Evolutionary conservation across 73 alveolate genomes (phyloP).

Genomic region (Paramecium pentaurelia): DNA sequence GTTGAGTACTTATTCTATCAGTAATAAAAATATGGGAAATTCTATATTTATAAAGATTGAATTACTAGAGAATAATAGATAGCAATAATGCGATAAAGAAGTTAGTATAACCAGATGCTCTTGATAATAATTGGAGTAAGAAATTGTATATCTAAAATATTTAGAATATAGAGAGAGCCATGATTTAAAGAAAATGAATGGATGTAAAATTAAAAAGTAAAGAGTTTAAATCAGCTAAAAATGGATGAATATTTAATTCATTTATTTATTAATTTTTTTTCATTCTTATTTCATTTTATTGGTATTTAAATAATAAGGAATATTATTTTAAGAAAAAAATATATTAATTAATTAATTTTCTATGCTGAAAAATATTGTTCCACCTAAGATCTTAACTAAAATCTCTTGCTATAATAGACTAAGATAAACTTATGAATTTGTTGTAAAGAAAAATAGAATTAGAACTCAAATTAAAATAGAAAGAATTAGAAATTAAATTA

Average conservation of each 20-base stretch:
- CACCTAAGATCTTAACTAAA: background rate
- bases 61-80: background rate
- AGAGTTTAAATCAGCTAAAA: background rate
- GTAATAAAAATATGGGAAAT: conserved; percentile 18
- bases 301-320: background rate
- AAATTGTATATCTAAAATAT: background rate
- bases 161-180: background rate
- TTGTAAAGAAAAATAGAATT: background rate
- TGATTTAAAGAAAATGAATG: background rate
- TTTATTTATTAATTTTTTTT: background rate
- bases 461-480: background rate
- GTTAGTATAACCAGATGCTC: background rate
- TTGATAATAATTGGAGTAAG: conserved; percentile 9
- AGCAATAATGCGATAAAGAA: background rate
- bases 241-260: background rate
- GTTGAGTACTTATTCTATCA: background rate
- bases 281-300: background rate
- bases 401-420: background rate
- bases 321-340: background rate
- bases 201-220: background rate
- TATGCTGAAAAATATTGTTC: background rate
- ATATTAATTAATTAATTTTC: background rate
- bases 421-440: background rate
- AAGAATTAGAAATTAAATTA: background rate
- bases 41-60: background rate